Base-by-base conservation (phyloP, 768 basidiomycete species). In the Termitomyces sp. region DNA sequence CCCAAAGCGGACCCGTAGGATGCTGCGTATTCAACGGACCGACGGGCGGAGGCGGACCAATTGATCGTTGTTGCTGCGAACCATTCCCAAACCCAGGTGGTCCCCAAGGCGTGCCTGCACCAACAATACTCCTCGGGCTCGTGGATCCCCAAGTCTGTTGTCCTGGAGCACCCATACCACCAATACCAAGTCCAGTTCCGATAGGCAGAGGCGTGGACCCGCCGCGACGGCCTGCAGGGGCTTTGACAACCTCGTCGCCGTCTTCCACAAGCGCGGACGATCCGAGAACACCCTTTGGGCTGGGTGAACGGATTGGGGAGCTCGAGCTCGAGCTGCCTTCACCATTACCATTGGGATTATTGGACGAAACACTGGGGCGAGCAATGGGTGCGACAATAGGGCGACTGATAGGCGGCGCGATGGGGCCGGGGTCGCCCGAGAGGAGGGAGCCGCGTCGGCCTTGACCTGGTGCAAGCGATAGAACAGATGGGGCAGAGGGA, bases 251-350 rank as follows among this genome's bases (percentile, higher is more conserved):
- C 64, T 91, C 89, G 65, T 92, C 90, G 57, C 89, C 89, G 57
- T 90, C 88, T 14, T 88, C 81, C 2, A 84, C 81, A 19, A 91
- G 76, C 19, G 90, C 89, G 5, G 86, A 86, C 14, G 89, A 90
- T 12, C 90, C 90, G 7, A 90, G 74, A 35, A 84, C 71, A 40
- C 83, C 83, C 64, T 90, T 90, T 2, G 80, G 78, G 60, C 77
- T 79, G 6, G 79, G 77, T 24, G 75, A 76, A 12, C 78, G 73
- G 45, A 66, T 69, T 15, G 78, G 77, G 1, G 87, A 88, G 3
- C 82, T 83, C 11, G 84, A 84, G 2, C 81, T 82, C 0, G 86
- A 83, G 8, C 79, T 82, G 0, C 77, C 77, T 15, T 84, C 82
- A 5, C 77, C 77, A 19, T 67, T 68, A 21, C 60, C 56, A 37